A percentile compares a stretch with the other conserved stretches of the same genome.
Evolutionary conservation across 371 early-diverging fungal species (phyloP).

Genomic region (Lichtheimia hyalospora): DNA sequence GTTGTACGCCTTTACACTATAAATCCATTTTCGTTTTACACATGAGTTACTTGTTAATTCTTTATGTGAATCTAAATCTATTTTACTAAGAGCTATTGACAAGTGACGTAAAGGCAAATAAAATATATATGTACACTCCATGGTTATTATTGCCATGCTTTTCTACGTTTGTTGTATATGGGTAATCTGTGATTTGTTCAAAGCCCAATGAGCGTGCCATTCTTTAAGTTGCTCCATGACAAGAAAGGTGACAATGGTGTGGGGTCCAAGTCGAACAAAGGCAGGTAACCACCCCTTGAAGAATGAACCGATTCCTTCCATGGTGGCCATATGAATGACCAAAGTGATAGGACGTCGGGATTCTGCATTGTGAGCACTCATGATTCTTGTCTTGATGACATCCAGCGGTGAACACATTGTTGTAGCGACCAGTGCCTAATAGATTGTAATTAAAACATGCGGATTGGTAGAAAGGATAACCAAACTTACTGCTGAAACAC

Average conservation of each 20-base stretch:
- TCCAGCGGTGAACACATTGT: slow-evolving; percentile 68
- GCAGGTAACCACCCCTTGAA: slow-evolving; percentile 77
- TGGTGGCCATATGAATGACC: slow-evolving; percentile 49
- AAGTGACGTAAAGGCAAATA: too few species aligned
- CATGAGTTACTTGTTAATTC: too few species aligned
- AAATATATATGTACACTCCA: too few species aligned
- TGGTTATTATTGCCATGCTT: too few species aligned
- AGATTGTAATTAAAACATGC: not conserved
- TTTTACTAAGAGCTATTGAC: too few species aligned
- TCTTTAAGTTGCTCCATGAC: slow-evolving; percentile 61
- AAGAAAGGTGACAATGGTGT: slow-evolving; percentile 69
- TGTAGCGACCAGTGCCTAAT: slow-evolving; percentile 65
- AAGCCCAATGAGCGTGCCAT: slow-evolving; percentile 21
- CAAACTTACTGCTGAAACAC: slow-evolving; percentile 69
- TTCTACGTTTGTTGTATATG: too few species aligned
- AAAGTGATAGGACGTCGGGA: slow-evolving; percentile 33
- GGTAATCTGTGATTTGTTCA: too few species aligned
- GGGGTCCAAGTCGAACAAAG: slow-evolving; percentile 65
- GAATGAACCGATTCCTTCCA: slow-evolving; percentile 64
- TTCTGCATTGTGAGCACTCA: slow-evolving; percentile 42
- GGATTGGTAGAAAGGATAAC: not conserved
- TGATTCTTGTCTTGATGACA: slow-evolving; percentile 74
- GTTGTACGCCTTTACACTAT: too few species aligned
- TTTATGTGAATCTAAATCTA: too few species aligned
- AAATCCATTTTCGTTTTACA: too few species aligned